Evolutionary conservation across 139 green algal species (phyloP).

Genomic region (Chara braunii): DNA sequence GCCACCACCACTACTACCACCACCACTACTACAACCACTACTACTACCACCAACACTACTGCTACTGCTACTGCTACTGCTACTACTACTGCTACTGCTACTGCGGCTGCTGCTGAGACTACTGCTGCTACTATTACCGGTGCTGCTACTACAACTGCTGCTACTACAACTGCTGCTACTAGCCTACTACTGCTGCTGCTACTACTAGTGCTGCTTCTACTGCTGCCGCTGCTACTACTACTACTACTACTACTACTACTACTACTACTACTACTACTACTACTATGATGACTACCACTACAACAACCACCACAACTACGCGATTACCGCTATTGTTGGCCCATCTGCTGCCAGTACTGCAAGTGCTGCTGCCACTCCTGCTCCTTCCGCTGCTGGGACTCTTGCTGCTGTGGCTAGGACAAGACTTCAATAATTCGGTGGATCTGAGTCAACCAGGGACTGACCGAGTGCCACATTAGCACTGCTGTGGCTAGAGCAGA

Average conservation of each 20-base stretch:
- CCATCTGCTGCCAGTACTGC: not conserved
- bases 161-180: conserved; percentile 2
- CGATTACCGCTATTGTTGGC: no score
- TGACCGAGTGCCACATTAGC: no score
- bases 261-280: conserved; percentile 5
- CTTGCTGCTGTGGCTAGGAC: no score
- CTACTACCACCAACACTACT: not conserved
- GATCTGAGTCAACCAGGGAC: no score
- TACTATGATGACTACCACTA: not conserved
- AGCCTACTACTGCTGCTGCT: not conserved
- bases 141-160: not conserved
- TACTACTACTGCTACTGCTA: conserved; percentile 2
- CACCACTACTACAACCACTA: conserved; percentile 1
- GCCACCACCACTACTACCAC: not conserved
- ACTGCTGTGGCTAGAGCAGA: no score
- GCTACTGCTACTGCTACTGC: not conserved
- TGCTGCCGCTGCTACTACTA: not conserved
- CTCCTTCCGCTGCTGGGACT: not conserved
- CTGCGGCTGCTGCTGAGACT: not conserved
- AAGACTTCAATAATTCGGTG: no score
- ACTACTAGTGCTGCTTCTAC: conserved; percentile 1
- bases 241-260: conserved; percentile 6
- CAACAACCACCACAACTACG: conserved; percentile 1
- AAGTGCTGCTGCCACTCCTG: not conserved
- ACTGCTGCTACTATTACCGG: not conserved